Base-by-base conservation (phyloP, 2,329 filamentous ascomycete genomes). In the Pezicula carpinea region DNA sequence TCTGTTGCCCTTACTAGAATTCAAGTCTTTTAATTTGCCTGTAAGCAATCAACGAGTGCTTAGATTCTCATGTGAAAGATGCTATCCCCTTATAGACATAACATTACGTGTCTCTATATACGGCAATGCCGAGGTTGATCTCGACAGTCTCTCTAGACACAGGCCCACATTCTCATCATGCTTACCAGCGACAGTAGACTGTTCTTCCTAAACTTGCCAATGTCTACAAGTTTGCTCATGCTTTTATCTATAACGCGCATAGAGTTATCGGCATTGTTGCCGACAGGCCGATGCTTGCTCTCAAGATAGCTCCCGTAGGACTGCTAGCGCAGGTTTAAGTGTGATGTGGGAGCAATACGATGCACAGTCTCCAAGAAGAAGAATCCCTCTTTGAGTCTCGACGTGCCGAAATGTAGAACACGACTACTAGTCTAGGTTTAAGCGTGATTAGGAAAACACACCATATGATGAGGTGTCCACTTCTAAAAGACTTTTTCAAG, bases 191-290 rank as follows among this genome's bases (percentile, higher is more conserved):
- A 76, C 44, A 72, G 72, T 4, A 66, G 70, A 2, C 57, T 76
- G 1, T 66, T 76, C 8, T 75, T 75, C 56, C 66, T 72, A 23
- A 65, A 63, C 18, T 59, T 76, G 6, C 71, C 71, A 4, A 73
- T 76, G 42, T 75, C 53, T 72, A 69, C 59, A 65, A 59, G 49
- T 75, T 76, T 52, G 70, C 71, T 0, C 72, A 75, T 47, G 69
- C 72, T 0, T 76, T 76, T 52, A 70, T 71, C 0, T 72, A 66
- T 50, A 60, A 53, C 1, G 70, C 72, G 1, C 73, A 76, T 44
- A 73, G 75, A 51, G 74, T 74, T 46, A 76, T 76, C 41, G 73
- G 73, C 0, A 75, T 74, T 38, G 71, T 74, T 0, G 70, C 75
- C 5, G 61, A 73, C 39, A 58, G 73, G 35, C 71, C 72, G 1